These are phyloP conservation scores for Mycosphaerella sp. DNA, from an alignment of 2,329 filamentous ascomycete species.

Conservation along the genomic window DNA sequence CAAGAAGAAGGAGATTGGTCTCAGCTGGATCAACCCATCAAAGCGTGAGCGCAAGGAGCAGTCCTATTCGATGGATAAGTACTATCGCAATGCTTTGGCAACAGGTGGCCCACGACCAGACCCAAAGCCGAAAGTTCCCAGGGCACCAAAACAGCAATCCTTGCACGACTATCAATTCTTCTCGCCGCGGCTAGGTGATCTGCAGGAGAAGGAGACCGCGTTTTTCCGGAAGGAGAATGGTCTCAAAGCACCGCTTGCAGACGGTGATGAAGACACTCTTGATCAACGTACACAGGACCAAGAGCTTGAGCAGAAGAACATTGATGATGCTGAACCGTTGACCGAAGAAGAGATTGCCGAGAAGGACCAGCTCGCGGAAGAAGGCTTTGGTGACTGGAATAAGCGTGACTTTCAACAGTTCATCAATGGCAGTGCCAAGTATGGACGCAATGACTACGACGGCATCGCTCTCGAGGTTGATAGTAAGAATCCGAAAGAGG, in stretches of 20 bases:
- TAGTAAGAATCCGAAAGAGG: constrained; percentile 76
- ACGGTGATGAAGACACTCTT: constrained; percentile 81
- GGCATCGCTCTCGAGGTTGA: constrained; percentile 85
- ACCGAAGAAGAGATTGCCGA: constrained; percentile 85
- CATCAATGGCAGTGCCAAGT: constrained; percentile 88
- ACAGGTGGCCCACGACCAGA: constrained; percentile 74
- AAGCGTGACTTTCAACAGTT: constrained; percentile 98
- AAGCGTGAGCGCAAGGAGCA: constrained; percentile 99
- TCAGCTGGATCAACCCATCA: constrained; percentile 95
- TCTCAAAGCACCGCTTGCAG: constrained; percentile 85
- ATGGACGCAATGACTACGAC: constrained; percentile 78
- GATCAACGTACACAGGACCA: constrained; percentile 83
- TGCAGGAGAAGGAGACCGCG: constrained; percentile 95
- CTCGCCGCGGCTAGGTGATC: constrained; percentile 70
- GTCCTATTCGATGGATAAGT: constrained; percentile 97
- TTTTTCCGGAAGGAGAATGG: constrained; percentile 94
- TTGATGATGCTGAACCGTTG: constrained; percentile 81
- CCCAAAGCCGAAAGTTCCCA: constrained; percentile 88
- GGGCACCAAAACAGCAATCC: constrained; percentile 83
- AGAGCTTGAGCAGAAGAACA: constrained; percentile 80
- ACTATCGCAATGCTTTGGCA: constrained; percentile 86
- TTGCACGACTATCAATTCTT: constrained; percentile 99
- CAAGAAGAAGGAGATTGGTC: constrained; percentile 74
- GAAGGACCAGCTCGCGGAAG: constrained; percentile 71
- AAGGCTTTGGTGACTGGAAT: constrained; percentile 94